Evolutionary conservation across 306 rosid species (phyloP), one percentile per base, ranked within the genome.

Genomic region (Vicia villosa): DNA sequence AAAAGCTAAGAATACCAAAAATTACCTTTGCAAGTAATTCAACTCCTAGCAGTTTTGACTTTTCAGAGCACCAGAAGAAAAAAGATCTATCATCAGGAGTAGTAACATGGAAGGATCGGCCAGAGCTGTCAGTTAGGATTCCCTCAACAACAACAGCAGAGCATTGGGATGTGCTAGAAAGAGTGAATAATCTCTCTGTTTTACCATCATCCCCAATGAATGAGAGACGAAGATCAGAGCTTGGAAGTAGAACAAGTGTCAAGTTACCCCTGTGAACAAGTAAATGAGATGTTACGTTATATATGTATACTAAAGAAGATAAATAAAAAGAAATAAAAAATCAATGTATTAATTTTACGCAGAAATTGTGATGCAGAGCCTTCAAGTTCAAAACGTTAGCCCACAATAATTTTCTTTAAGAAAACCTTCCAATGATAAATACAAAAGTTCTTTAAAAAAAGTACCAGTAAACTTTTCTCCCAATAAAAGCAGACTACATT

Each of bases 31-130:
- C 72, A 50, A 91, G 89, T 81, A 95, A 76, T 61, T 95, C 97
- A 52, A 47, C 73, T 47, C 99, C 99, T 88, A 95, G 78, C 63
- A 95, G 96, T 81, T 81, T 87, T 9, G 97, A 95, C 74, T 85
- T 89, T 82, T 95, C 99, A 30, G 95, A 83, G 83, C 95, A 89
- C 99, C 99, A 95, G 78, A 89, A 91, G 81, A 86, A 85, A 63
- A 80, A 79, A 15, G 68, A 59, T 63, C 46, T 79, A 52, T 81
- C 83, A 78, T 76, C 86, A 56, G 87, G 79, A 15, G 68, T 37
- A 58, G 79, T 87, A 32, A 91, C 40, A 67, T 83, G 68, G 77
- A 95, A 89, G 68, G 96, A 95, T 38, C 96, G 83, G 41, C 99
- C 91, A 63, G 99, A 89, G 66, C 45, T 51, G 78, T 95, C 99